A percentile compares a stretch with the other conserved stretches of the same genome.
Conservation (phyloP, 2,329 filamentous ascomycete species). For the Didymella sp. region DNA sequence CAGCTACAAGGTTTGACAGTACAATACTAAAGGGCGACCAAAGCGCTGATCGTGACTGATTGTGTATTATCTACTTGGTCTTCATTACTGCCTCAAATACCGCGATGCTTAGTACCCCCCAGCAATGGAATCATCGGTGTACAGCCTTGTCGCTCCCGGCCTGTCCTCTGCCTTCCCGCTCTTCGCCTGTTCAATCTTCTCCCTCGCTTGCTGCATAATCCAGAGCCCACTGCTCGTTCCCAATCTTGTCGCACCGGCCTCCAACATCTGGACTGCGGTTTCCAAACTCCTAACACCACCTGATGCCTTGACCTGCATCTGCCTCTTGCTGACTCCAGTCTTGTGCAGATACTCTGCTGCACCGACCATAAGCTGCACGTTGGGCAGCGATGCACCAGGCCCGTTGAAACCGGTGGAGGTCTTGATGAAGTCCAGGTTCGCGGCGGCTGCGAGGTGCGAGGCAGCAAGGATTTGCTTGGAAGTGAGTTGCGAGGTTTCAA, state of each 20-base stretch:
- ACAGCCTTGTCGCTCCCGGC: conserved; percentile 42
- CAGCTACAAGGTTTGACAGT: too few species aligned
- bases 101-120: conserved; percentile 19
- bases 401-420: conserved; percentile 67
- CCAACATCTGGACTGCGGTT: conserved; percentile 62
- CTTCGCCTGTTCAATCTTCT: conserved; percentile 33
- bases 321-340: conserved; percentile 34
- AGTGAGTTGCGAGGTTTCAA: conserved; percentile 63
- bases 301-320: conserved; percentile 64
- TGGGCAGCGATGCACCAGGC: conserved; percentile 59
- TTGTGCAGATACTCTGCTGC: conserved; percentile 55
- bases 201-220: conserved; percentile 59
- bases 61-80: neutral
- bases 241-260: conserved; percentile 63
- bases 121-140: conserved; percentile 45
- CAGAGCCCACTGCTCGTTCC: conserved; percentile 63
- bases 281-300: conserved; percentile 62
- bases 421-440: conserved; percentile 66
- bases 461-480: conserved; percentile 61
- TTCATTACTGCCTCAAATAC: neutral
- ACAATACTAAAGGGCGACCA: too few species aligned
- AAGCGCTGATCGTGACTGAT: neutral
- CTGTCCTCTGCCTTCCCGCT: conserved; percentile 32
- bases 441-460: conserved; percentile 59
- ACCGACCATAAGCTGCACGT: conserved; percentile 63